Conservation (phyloP, 2,329 filamentous ascomycete genomes). For the Dactylellina leptospora region DNA sequence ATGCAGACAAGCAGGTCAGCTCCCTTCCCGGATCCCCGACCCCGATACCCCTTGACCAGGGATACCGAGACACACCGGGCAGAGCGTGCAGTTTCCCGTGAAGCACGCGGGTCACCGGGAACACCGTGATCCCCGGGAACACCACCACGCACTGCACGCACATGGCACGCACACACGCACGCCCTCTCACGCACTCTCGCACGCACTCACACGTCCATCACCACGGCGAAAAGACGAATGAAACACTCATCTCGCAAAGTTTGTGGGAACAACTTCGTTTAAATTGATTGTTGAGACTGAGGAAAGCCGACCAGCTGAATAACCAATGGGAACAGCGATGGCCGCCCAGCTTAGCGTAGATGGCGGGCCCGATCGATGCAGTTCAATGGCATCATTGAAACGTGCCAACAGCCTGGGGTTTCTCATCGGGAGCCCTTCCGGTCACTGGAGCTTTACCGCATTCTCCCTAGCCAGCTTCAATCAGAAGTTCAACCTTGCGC, state of each 20-base stretch:
- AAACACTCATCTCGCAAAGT: conserved; percentile 44
- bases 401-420: conserved; percentile 33
- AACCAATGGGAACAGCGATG: conserved; percentile 28
- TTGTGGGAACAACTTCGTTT: conserved; percentile 2
- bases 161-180: background rate
- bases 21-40: background rate
- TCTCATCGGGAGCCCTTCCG: conserved; percentile 50
- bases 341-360: conserved; percentile 20
- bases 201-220: background rate
- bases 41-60: background rate
- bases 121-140: too few species aligned
- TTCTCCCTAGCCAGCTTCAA: conserved; percentile 13
- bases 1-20: too few species aligned
- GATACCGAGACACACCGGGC: background rate
- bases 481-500: conserved; percentile 12
- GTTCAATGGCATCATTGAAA: conserved; percentile 53
- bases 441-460: conserved; percentile 42
- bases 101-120: background rate
- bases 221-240: conserved; percentile 7
- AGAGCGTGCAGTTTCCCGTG: conserved; percentile 17
- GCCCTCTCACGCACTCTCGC: background rate
- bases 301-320: conserved; percentile 30
- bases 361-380: conserved; percentile 42
- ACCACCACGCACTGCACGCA: background rate
- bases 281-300: conserved; percentile 27